phyloP scores from a whole-genome alignment of 192 early-diverging fungal species.

The Gonapodya sp. region DNA sequence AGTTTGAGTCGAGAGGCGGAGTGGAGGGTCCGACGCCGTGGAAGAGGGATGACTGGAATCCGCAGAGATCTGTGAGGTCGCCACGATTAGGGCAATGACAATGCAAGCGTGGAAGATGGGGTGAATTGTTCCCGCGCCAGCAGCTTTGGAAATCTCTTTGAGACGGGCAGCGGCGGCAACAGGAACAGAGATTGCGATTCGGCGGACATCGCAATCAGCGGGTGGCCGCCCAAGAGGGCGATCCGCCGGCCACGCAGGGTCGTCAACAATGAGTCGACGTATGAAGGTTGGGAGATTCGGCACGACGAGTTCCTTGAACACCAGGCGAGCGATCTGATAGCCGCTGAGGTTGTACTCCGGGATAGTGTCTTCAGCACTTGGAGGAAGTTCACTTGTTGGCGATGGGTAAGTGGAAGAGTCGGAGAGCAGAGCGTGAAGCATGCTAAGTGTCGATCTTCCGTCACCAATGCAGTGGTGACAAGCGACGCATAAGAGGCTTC shows the following conservation, averaged over 20 bases:
- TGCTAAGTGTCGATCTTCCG: neutral
- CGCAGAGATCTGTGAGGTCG: too few relatives aligned
- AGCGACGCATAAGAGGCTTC: neutral
- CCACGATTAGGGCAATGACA: neutral
- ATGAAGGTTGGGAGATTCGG: neutral
- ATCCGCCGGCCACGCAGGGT: neutral
- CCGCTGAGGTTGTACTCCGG: neutral
- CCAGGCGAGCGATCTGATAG: neutral
- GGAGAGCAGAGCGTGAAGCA: neutral
- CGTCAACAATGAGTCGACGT: neutral
- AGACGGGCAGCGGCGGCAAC: neutral
- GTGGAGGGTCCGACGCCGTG: neutral
- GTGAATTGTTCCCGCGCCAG: neutral
- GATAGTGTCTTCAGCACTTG: neutral
- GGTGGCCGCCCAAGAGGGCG: neutral
- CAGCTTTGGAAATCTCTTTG: neutral
- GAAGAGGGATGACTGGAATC: too few relatives aligned
- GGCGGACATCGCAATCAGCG: neutral
- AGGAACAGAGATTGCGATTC: neutral
- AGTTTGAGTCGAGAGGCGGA: neutral
- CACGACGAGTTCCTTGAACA: neutral
- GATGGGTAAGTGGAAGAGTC: neutral
- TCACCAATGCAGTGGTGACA: neutral
- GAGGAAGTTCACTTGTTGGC: neutral
- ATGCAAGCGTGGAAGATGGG: neutral